Conservation (phyloP, 2,329 filamentous ascomycete species). For the Knoxdaviesia proteae region DNA sequence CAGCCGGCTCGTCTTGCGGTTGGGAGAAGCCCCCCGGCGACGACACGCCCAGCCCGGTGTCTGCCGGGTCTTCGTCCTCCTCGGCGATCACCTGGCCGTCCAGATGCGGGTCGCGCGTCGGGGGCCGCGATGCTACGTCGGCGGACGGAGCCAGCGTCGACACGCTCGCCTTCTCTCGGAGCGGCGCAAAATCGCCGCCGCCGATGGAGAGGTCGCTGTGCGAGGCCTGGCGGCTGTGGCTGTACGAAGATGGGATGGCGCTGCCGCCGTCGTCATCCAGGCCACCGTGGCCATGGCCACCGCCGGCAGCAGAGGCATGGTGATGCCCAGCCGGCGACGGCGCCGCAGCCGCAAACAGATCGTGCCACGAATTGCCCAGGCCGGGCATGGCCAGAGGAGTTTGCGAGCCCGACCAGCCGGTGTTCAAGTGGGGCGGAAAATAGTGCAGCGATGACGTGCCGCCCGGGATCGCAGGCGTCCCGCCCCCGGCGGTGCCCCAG, state of each 20-base stretch:
- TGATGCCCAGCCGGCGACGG: slow-evolving; percentile 1
- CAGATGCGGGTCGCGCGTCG: slow-evolving; percentile 17
- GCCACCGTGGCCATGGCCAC: no score
- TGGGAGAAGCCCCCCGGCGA: neutral
- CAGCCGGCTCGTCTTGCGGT: slow-evolving; percentile 4
- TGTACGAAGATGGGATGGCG: slow-evolving; percentile 6
- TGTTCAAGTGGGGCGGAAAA: slow-evolving; percentile 49
- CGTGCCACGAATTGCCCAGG: no score
- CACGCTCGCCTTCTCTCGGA: slow-evolving; percentile 40
- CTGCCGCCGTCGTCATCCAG: no score
- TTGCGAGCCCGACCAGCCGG: slow-evolving; percentile 51
- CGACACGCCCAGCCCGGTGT: no score
- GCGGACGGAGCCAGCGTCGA: slow-evolving; percentile 36
- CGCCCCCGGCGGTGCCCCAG: slow-evolving; percentile 22
- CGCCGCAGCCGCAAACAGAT: no score
- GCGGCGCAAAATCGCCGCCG: slow-evolving; percentile 17
- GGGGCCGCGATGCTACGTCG: slow-evolving; percentile 28
- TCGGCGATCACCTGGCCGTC: slow-evolving; percentile 17
- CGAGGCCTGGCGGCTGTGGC: slow-evolving; percentile 22
- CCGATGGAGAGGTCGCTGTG: slow-evolving; percentile 20
- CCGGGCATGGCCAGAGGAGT: slow-evolving; percentile 45
- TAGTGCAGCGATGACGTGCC: slow-evolving; percentile 62
- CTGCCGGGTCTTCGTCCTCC: slow-evolving; percentile 12
- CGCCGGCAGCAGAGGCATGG: no score
- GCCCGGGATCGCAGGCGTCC: slow-evolving; percentile 44